Percentiles rank a stretch among this genome's conserved stretches.
phyloP scores from a whole-genome alignment of 2,329 filamentous ascomycete species.

The Phaeophleospora eucalypticola region DNA sequence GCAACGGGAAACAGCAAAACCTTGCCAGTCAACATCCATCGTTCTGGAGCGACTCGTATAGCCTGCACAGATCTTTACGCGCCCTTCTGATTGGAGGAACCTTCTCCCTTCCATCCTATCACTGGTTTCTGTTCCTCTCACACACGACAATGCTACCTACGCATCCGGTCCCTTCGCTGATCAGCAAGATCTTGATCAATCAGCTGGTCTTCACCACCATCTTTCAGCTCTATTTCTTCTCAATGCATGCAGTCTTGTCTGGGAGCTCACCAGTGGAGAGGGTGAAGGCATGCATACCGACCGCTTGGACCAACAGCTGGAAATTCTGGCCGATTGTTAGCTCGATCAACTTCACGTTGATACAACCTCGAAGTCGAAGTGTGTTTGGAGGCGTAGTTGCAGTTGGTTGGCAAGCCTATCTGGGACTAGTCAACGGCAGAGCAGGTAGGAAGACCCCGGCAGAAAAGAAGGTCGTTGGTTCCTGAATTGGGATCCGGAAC shows the following conservation, averaged over 20 bases:
- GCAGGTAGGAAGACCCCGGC: too few species aligned
- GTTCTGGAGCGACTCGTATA: too few species aligned
- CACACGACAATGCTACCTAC: background rate
- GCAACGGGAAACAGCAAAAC: background rate
- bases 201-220: background rate
- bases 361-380: too few species aligned
- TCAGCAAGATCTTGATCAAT: background rate
- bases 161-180: background rate
- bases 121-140: background rate
- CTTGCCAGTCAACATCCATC: too few species aligned
- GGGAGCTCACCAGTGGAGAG: background rate
- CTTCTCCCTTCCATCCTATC: too few species aligned
- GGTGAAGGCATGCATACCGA: background rate
- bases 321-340: background rate
- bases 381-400: too few species aligned
- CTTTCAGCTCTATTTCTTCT: background rate
- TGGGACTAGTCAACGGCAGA: too few species aligned
- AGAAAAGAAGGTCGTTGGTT: too few species aligned
- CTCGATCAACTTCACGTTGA: background rate
- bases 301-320: background rate
- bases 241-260: background rate
- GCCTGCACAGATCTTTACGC: too few species aligned
- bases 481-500: too few species aligned
- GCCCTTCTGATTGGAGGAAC: too few species aligned
- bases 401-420: too few species aligned